Evolutionary conservation across 2,329 filamentous ascomycete genomes (phyloP).

Genomic region (Aspergillus fumigatiaffinis): DNA sequence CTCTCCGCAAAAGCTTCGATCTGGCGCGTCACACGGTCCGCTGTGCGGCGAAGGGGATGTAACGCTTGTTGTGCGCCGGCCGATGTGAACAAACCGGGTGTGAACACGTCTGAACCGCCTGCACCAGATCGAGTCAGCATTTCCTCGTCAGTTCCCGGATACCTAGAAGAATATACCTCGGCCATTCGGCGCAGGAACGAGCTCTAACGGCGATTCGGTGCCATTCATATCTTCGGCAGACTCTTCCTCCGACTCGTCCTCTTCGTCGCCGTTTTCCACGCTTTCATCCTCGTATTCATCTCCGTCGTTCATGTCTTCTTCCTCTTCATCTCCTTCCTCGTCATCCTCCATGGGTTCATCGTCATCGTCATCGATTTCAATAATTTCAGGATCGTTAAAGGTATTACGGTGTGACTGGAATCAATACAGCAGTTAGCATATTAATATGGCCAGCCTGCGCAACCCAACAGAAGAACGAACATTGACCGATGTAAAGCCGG

Average conservation of each 20-base stretch:
- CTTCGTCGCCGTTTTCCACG: conserved; percentile 25
- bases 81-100: conserved; percentile 39
- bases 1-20: conserved; percentile 82
- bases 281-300: conserved; percentile 26
- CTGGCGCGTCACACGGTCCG: conserved; percentile 69
- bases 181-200: conserved; percentile 13
- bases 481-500: conserved; percentile 22
- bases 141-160: background rate
- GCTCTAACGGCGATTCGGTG: conserved; percentile 19
- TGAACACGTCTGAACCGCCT: conserved; percentile 17
- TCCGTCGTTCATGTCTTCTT: conserved; percentile 9
- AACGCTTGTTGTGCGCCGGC: conserved; percentile 50
- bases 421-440: conserved; percentile 10
- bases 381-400: conserved; percentile 32
- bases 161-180: conserved; percentile 10
- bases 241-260: conserved; percentile 23
- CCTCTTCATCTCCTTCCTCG: conserved; percentile 20
- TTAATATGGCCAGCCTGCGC: conserved; percentile 8
- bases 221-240: conserved; percentile 26
- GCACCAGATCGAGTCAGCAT: conserved; percentile 9
- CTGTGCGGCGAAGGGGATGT: conserved; percentile 60
- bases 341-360: conserved; percentile 19
- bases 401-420: conserved; percentile 14
- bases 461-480: conserved; percentile 17
- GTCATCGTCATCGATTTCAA: conserved; percentile 38